Evolutionary conservation across 2,329 filamentous ascomycete species (phyloP), one percentile per base, ranked within the genome.

Genomic region (Neofusicoccum sp.): DNA sequence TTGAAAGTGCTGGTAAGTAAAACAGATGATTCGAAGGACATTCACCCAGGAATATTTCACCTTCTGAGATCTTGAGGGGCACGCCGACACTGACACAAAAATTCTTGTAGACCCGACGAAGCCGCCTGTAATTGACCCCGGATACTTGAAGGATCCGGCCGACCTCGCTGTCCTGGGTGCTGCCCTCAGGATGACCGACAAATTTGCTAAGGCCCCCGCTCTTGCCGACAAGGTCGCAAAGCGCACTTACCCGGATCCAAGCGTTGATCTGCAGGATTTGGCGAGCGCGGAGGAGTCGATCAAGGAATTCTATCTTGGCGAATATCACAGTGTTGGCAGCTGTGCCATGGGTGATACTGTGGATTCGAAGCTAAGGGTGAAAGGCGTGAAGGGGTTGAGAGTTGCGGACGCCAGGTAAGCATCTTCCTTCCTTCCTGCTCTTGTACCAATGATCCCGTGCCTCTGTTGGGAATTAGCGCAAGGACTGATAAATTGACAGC

Each of bases 151-250:
- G 8, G 75, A 82, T 61, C 76, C 79, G 0, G 64, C 78, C 11
- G 80, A 82, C 63, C 64, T 79, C 7, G 74, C 80, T 39, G 60
- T 81, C 12, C 71, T 76, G 1, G 73, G 75, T 1, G 70, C 74
- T 4, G 72, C 75, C 48, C 65, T 72, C 4, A 71, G 71, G 11
- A 76, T 73, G 59, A 66, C 76, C 7, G 73, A 79, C 1, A 73
- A 65, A 3, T 68, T 80, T 28, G 69, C 71, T 14, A 8, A 11
- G 8, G 2, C 39, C 4, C 28, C 28, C 6, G 12, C 28, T 1
- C 12, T 56, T 8, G 14, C 37, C 22, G 28, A 22, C 2, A 22
- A 14, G 22, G 9, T 44, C 14, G 6, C 12, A 3, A 9, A 6
- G 22, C 52, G 52, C 22, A 31, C 22, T 12, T 16, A 2, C 28